Percentiles rank a stretch among this genome's conserved stretches.
Conservation (phyloP, 2,329 filamentous ascomycete genomes). For the Tolypocladium pustulatum region DNA sequence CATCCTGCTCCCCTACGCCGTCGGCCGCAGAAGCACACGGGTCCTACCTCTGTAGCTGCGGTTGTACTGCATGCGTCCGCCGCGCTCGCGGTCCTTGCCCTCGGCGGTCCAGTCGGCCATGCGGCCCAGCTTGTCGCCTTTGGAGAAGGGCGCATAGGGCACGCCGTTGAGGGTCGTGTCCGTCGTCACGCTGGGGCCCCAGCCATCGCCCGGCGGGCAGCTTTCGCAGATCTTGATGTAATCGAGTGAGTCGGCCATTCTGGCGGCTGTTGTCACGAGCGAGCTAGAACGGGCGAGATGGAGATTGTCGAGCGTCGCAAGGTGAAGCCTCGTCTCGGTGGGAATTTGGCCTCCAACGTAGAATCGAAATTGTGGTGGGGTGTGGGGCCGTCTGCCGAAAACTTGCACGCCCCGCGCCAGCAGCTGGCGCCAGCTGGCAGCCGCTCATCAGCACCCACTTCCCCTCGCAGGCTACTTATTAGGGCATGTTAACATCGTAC, state of each 20-base stretch:
- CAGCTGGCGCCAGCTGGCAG: not conserved
- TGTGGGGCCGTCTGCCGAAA: conserved; percentile 21
- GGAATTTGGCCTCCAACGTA: conserved; percentile 22
- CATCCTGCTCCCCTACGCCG: not conserved
- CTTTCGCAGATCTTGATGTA: conserved; percentile 56
- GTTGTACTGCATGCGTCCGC: conserved; percentile 81
- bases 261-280: conserved; percentile 7
- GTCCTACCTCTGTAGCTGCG: conserved; percentile 79
- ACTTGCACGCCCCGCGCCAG: conserved; percentile 17
- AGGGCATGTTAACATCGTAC: not conserved
- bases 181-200: conserved; percentile 74
- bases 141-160: conserved; percentile 95
- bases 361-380: conserved; percentile 32
- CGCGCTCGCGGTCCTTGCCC: conserved; percentile 71
- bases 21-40: not conserved
- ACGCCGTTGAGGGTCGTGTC: conserved; percentile 91
- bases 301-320: conserved; percentile 7
- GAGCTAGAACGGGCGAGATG: conserved; percentile 3
- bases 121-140: conserved; percentile 95
- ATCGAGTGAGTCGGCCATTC: conserved; percentile 45
- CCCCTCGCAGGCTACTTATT: not conserved
- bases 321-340: conserved; percentile 7
- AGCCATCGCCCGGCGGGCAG: conserved; percentile 67
- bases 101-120: conserved; percentile 98
- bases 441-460: not conserved